Base-by-base conservation (phyloP, 495 filamentous ascomycete genomes). In the Aspergillus incahuasiensis region DNA sequence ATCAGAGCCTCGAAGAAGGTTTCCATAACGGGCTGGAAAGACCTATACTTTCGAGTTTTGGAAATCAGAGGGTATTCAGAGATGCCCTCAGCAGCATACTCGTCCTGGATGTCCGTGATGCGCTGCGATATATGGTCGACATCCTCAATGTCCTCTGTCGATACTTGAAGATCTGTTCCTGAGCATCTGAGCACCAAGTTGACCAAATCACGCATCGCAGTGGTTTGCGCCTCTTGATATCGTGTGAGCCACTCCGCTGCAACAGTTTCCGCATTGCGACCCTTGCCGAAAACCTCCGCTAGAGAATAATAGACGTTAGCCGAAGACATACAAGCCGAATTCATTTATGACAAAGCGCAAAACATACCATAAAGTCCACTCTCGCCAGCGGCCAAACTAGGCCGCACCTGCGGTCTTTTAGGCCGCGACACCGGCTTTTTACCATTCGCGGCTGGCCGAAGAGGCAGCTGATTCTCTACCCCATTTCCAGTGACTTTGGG, bases 31-130 rank as follows among this genome's bases (percentile, higher is more conserved):
- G 84, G 74, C 49, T 87, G 87, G 70, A 97, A 97, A 20, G 84
- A 77, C 42, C 82, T 79, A 60, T 79, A 85, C 39, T 78, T 81
- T 65, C 86, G 91, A 13, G 80, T 78, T 67, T 85, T 89, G 9
- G 90, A 90, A 19, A 95, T 86, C 15, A 98, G 80, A n/a, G 94
- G 95, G 63, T 97, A 98, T 22, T 97, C 95, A 16, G 87, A 82
- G 40, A 91, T 85, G 40, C 84, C 84, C 69, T 88, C 82, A 71
- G 85, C 81, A 56, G 90, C 81, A 65, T 89, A 94, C 54, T 87
- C 83, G 40, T 89, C 84, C 68, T 95, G 89, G 7, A 97, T 72
- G 61, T 97, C 90, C 1, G 72, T 72, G 20, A 97, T 72, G 50
- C 77, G 79, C 52, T 82, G 80, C 1, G 86, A 79, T 38, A 79